These are phyloP conservation scores for Neurospora sp. DNA, from an alignment of 495 filamentous ascomycete species.

Conservation along the genomic window DNA sequence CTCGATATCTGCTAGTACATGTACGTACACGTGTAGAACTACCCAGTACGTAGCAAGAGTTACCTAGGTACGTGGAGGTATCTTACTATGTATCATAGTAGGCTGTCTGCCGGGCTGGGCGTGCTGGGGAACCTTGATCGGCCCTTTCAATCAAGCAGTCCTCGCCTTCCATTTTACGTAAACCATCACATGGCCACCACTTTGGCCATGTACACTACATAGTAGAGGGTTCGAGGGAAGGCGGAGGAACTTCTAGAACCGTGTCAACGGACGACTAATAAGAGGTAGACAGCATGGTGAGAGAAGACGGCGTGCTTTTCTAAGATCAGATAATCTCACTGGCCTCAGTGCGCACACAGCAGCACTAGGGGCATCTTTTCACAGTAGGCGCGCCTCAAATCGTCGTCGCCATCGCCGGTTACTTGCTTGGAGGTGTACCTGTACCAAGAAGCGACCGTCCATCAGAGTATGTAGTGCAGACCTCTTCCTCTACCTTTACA, in stretches of 20 bases:
- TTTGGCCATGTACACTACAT: no score
- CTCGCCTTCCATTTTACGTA: background rate
- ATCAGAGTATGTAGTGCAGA: background rate
- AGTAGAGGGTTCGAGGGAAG: background rate
- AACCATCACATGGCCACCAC: background rate
- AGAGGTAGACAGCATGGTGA: background rate
- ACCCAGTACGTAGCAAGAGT: background rate
- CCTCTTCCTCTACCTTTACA: background rate
- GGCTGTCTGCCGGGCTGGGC: background rate
- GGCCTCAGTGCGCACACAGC: background rate
- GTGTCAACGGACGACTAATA: background rate
- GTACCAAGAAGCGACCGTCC: background rate
- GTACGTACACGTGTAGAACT: background rate
- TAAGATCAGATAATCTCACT: background rate
- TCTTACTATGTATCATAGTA: background rate
- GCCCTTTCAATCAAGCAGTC: background rate
- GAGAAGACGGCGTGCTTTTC: background rate
- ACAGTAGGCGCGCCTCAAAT: background rate
- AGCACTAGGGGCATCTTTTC: background rate
- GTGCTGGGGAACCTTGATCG: background rate
- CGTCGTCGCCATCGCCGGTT: background rate
- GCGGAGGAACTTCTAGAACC: background rate
- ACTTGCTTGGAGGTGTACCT: background rate
- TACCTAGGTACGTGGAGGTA: background rate
- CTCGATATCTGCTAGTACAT: background rate